Evolutionary conservation across 768 basidiomycete genomes (phyloP).

Genomic region (Mycena alexandri): DNA sequence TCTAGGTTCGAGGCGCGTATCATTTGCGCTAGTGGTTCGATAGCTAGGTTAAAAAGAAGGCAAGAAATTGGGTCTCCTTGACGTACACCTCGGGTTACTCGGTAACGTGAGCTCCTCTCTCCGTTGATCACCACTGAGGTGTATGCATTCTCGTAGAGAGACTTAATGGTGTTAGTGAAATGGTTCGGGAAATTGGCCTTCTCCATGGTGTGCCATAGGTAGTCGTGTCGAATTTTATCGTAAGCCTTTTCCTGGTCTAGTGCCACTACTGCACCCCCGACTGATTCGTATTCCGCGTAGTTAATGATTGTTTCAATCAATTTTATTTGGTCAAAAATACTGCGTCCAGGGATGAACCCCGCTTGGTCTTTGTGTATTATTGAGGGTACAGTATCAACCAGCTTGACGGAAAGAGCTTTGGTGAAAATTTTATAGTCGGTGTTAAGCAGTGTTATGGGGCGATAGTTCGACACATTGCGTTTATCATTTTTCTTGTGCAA

Average conservation of each 20-base stretch:
- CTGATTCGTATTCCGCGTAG: constrained; percentile 19
- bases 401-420: no score
- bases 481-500: no score
- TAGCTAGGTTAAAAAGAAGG: constrained; percentile 50
- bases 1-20: constrained; percentile 46
- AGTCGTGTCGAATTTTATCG: constrained; percentile 37
- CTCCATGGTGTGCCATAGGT: constrained; percentile 25
- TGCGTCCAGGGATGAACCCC: no score
- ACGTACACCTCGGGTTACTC: constrained; percentile 34
- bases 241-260: constrained; percentile 33
- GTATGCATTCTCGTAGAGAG: constrained; percentile 33
- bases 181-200: constrained; percentile 14
- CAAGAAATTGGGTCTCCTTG: constrained; percentile 56
- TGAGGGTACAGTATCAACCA: no score
- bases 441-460: no score
- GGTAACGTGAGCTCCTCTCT: constrained; percentile 29
- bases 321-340: constrained; percentile 39
- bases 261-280: constrained; percentile 8
- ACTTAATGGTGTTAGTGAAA: constrained; percentile 34
- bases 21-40: constrained; percentile 29
- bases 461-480: no score
- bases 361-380: no score
- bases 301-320: constrained; percentile 34
- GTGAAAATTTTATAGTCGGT: no score
- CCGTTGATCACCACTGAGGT: constrained; percentile 33